Evolutionary conservation across 2,329 filamentous ascomycete genomes (phyloP).

Genomic region (Penicillium sumatraense): DNA sequence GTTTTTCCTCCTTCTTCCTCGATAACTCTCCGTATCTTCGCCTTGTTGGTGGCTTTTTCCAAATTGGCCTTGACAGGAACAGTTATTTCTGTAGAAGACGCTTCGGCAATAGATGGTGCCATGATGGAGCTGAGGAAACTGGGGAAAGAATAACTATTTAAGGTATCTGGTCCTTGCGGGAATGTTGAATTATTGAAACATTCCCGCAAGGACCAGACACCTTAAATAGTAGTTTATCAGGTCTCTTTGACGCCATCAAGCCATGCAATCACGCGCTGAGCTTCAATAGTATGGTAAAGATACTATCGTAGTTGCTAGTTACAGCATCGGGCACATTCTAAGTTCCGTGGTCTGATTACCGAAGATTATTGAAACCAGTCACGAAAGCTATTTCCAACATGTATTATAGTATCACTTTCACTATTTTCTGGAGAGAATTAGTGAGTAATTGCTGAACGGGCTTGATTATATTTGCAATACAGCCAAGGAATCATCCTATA

Average conservation of each 20-base stretch:
- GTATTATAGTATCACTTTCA: too few species aligned
- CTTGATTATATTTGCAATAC: background rate
- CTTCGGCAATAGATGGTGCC: conserved; percentile 25
- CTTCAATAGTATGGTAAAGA: background rate
- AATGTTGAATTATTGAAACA: too few species aligned
- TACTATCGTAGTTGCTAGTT: too few species aligned
- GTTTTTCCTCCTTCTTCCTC: conserved; percentile 30
- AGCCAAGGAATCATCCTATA: too few species aligned
- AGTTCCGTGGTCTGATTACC: background rate
- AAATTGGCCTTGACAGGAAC: conserved; percentile 18
- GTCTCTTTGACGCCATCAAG: background rate
- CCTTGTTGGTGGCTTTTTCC: conserved; percentile 3
- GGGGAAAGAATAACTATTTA: too few species aligned
- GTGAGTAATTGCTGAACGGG: too few species aligned
- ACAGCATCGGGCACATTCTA: background rate
- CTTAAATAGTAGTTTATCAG: background rate
- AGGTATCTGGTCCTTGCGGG: too few species aligned
- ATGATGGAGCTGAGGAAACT: conserved; percentile 14
- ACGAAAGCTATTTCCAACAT: background rate
- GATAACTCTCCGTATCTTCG: conserved; percentile 24
- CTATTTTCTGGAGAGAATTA: too few species aligned
- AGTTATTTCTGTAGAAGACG: conserved; percentile 7
- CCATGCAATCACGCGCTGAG: background rate
- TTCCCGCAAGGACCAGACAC: too few species aligned
- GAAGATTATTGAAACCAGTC: background rate